Percentiles rank a stretch among this genome's conserved stretches.
phyloP scores from a whole-genome alignment of 441 rosid genomes.

The Eutrema salsugineum region DNA sequence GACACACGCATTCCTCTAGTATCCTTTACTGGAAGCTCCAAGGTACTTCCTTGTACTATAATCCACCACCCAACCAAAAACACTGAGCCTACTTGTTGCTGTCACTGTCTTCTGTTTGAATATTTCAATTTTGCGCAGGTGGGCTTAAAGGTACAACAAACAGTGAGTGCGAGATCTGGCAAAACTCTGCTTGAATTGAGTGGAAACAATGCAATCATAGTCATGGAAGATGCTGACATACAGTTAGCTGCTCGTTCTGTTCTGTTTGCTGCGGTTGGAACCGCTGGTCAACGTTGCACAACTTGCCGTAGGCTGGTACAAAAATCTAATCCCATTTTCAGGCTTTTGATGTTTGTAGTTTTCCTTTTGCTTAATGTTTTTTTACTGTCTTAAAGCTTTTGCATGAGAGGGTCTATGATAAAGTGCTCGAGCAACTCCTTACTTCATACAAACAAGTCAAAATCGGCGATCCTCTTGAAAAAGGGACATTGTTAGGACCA shows the following conservation, averaged over 20 bases:
- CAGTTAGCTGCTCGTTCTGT: slow-evolving; percentile 84
- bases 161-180: slow-evolving; percentile 80
- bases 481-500: slow-evolving; percentile 88
- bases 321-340: slow-evolving; percentile 8
- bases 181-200: slow-evolving; percentile 91
- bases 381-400: slow-evolving; percentile 50
- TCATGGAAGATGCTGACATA: slow-evolving; percentile 92
- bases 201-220: slow-evolving; percentile 93
- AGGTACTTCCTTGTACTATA: slow-evolving; percentile 43
- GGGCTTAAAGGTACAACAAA: slow-evolving; percentile 76
- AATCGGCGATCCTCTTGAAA: slow-evolving; percentile 93
- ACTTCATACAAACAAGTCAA: slow-evolving; percentile 83
- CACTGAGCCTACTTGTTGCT: neutral
- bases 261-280: slow-evolving; percentile 95
- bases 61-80: neutral
- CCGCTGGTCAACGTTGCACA: slow-evolving; percentile 99
- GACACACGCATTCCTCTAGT: slow-evolving; percentile 78
- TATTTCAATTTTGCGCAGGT: slow-evolving; percentile 45
- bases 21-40: slow-evolving; percentile 94
- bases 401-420: slow-evolving; percentile 81
- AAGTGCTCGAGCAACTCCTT: slow-evolving; percentile 66
- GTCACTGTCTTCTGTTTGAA: neutral
- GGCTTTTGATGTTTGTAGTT: neutral
- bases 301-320: slow-evolving; percentile 98
- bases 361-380: neutral